Conservation (phyloP, 352 stramenopile species). For the Globisporangium mamillatum region DNA sequence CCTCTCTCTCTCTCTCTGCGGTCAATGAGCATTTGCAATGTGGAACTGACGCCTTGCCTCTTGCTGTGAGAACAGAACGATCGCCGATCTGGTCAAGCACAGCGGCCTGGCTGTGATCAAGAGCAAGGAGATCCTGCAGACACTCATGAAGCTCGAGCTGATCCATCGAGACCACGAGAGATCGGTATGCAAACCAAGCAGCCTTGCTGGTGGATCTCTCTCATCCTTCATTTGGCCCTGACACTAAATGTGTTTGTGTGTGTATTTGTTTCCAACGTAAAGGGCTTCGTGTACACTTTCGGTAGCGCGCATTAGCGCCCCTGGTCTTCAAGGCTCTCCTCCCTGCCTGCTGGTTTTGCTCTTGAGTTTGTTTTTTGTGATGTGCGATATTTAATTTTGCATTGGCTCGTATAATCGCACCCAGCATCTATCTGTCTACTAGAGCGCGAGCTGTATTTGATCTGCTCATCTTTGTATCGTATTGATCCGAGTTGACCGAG, state of each 20-base stretch:
- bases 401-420: slow-evolving; percentile 1
- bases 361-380: slow-evolving; percentile 1
- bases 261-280: background rate
- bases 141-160: slow-evolving; percentile 82
- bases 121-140: slow-evolving; percentile 87
- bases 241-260: slow-evolving; percentile 7
- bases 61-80: slow-evolving; percentile 40
- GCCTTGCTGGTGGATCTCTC: background rate
- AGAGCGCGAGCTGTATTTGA: background rate
- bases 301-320: slow-evolving; percentile 16
- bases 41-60: background rate
- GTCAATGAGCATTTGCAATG: background rate
- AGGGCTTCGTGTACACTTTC: slow-evolving; percentile 81
- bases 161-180: slow-evolving; percentile 74
- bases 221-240: background rate
- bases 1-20: background rate
- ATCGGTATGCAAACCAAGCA: slow-evolving; percentile 33
- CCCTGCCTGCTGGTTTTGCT: background rate
- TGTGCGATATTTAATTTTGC: slow-evolving; percentile 13
- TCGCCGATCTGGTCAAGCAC: slow-evolving; percentile 81
- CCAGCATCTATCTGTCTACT: background rate
- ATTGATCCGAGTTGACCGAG: background rate
- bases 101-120: slow-evolving; percentile 76
- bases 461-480: background rate
- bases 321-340: background rate